Evolutionary conservation across 2,329 filamentous ascomycete genomes (phyloP).

Genomic region (Colletotrichum shisoi): DNA sequence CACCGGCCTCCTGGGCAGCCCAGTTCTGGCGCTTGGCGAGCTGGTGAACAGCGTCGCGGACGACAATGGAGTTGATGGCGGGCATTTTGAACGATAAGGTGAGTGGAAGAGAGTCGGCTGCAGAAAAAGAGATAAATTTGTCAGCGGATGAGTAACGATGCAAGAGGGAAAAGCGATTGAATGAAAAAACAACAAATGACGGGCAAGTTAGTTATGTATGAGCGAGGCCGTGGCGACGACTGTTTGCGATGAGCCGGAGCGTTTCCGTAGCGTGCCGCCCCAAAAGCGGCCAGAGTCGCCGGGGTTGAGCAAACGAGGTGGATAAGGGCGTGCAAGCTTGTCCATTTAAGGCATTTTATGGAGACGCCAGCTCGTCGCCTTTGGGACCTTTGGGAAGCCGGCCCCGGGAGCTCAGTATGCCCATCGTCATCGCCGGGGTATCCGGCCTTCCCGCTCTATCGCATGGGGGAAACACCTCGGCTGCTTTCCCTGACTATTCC

Average conservation of each 20-base stretch:
- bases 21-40: slow-evolving; percentile 55
- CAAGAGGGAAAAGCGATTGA: background rate
- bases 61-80: slow-evolving; percentile 51
- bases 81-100: slow-evolving; percentile 50
- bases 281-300: slow-evolving; percentile 11
- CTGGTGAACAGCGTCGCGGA: slow-evolving; percentile 52
- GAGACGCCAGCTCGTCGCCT: slow-evolving; percentile 16
- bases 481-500: background rate
- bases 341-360: slow-evolving; percentile 36
- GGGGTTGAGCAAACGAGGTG: slow-evolving; percentile 9
- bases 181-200: slow-evolving; percentile 1
- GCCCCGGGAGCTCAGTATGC: slow-evolving; percentile 9
- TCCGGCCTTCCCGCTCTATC: slow-evolving; percentile 21
- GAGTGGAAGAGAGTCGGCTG: slow-evolving; percentile 36
- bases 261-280: background rate
- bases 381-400: background rate
- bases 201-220: slow-evolving; percentile 30
- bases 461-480: background rate
- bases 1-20: slow-evolving; percentile 51
- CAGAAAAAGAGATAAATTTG: background rate
- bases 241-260: background rate
- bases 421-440: slow-evolving; percentile 34
- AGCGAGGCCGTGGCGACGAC: slow-evolving; percentile 33
- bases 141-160: slow-evolving; percentile 12
- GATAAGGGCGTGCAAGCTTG: slow-evolving; percentile 15